Percentiles rank a stretch among this genome's conserved stretches.
phyloP scores from a whole-genome alignment of 305 asterid genomes.

The Fraxinus dipetala region DNA sequence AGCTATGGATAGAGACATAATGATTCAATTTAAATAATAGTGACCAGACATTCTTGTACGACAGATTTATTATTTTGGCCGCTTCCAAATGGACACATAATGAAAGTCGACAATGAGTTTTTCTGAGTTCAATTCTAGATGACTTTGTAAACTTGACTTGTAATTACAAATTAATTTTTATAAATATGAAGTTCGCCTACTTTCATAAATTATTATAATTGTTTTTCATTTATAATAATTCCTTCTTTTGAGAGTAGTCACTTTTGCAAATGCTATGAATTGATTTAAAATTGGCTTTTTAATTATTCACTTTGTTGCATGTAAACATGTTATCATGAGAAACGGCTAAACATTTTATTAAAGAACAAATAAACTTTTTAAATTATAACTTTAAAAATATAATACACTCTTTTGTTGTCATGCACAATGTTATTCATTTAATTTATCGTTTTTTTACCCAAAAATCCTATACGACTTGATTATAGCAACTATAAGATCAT shows the following conservation, averaged over 20 bases:
- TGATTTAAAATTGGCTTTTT: neutral
- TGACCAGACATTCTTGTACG: neutral
- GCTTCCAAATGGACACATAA: neutral
- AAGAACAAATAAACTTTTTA: too few species aligned
- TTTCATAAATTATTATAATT: too few species aligned
- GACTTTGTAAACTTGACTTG: neutral
- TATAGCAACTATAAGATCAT: too few species aligned
- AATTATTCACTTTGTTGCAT: too few species aligned
- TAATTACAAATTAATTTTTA: neutral
- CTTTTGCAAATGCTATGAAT: neutral
- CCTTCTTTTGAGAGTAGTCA: neutral
- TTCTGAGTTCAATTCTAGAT: neutral
- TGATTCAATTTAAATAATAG: neutral
- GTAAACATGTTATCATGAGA: neutral
- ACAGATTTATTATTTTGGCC: neutral
- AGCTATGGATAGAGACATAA: neutral
- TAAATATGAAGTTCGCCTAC: too few species aligned
- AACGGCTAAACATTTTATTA: too few species aligned
- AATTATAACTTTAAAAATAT: too few species aligned
- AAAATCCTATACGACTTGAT: too few species aligned
- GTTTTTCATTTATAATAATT: too few species aligned
- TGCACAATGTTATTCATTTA: too few species aligned
- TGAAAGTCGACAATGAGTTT: neutral
- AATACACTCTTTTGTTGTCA: too few species aligned
- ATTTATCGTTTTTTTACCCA: too few species aligned